phyloP scores from a whole-genome alignment of 352 stramenopile species.

The Globisporangium echinulatum region DNA sequence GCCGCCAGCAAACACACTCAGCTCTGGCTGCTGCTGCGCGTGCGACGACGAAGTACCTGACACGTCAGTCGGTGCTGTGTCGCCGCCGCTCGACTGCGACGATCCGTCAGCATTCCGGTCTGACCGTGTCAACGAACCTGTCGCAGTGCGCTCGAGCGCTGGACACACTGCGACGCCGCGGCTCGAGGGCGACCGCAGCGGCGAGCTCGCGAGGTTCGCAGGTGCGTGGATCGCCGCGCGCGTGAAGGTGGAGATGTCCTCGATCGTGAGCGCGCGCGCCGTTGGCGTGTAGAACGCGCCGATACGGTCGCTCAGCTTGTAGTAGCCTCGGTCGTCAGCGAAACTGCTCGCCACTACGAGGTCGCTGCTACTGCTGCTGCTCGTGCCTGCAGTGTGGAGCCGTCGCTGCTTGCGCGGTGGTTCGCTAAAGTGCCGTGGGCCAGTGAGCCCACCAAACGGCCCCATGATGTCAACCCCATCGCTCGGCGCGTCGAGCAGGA shows the following conservation, averaged over 20 bases:
- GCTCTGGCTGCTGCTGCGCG: conserved; percentile 10
- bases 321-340: conserved; percentile 66
- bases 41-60: not conserved
- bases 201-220: conserved; percentile 30
- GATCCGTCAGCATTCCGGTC: not conserved
- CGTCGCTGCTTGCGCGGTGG: conserved; percentile 26
- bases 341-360: conserved; percentile 8
- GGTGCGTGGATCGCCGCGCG: conserved; percentile 40
- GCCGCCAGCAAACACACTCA: conserved; percentile 48
- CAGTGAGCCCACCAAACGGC: conserved; percentile 62
- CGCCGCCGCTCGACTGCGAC: conserved; percentile 1
- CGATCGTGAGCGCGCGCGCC: conserved; percentile 53
- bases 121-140: not conserved
- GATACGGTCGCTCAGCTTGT: conserved; percentile 78
- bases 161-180: conserved; percentile 45
- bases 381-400: conserved; percentile 11
- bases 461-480: conserved; percentile 67
- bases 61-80: not conserved
- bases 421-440: conserved; percentile 16
- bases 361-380: conserved; percentile 9
- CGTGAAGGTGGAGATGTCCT: conserved; percentile 64
- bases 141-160: conserved; percentile 33
- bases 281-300: conserved; percentile 68
- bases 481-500: conserved; percentile 20
- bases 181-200: conserved; percentile 29